Conservation (phyloP, 257 asterid genomes). For the Solanum chmielewskii region DNA sequence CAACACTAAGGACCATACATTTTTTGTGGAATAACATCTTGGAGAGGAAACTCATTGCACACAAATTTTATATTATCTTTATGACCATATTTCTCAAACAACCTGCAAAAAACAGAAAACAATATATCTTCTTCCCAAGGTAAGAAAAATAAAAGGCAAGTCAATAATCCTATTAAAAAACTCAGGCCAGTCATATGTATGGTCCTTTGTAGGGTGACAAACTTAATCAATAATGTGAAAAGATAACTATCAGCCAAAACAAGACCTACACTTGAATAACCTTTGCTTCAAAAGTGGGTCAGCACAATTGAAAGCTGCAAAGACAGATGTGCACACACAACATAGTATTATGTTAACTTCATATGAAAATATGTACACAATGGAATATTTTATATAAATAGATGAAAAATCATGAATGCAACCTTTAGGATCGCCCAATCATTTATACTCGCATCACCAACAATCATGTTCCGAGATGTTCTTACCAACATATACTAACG, state of each 20-base stretch:
- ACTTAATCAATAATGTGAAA: background rate
- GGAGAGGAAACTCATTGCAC: constrained; percentile 52
- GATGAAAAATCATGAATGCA: background rate
- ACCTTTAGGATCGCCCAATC: background rate
- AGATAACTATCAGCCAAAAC: background rate
- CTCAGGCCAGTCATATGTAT: background rate
- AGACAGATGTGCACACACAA: background rate
- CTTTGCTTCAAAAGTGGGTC: background rate
- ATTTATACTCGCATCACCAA: background rate
- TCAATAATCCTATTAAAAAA: background rate
- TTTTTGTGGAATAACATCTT: constrained; percentile 64
- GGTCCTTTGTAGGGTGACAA: background rate
- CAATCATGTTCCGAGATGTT: background rate
- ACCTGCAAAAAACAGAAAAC: constrained; percentile 26
- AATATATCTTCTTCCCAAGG: background rate
- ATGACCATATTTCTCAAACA: constrained; percentile 44
- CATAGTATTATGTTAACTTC: background rate
- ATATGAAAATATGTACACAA: background rate
- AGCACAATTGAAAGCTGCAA: background rate
- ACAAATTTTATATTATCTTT: constrained; percentile 42
- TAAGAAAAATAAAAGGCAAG: background rate
- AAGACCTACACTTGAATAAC: background rate
- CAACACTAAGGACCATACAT: constrained; percentile 79
- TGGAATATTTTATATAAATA: background rate
- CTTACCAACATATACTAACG: background rate